Percentiles rank a stretch among this genome's conserved stretches.
Conservation (phyloP, 1,284 basidiomycete species). For the Phaffia rhodozyma region DNA sequence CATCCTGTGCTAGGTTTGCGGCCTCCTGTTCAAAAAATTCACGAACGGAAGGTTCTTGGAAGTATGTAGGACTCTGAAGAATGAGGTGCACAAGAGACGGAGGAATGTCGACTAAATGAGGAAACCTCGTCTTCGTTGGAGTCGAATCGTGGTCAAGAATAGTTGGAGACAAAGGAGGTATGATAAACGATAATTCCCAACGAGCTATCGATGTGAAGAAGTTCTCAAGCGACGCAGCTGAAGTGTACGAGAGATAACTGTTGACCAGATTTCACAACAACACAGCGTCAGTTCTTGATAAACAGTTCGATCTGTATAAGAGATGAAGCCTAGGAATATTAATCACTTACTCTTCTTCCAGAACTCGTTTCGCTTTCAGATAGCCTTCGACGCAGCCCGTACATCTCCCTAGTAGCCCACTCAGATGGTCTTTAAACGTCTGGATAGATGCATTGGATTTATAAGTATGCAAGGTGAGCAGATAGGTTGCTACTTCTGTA, state of each 20-base stretch:
- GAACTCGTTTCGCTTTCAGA: constrained; percentile 49
- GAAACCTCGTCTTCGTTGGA: background rate
- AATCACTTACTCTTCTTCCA: constrained; percentile 52
- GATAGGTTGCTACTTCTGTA: constrained; percentile 53
- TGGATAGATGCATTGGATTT: constrained; percentile 44
- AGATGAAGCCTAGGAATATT: background rate
- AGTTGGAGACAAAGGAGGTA: background rate
- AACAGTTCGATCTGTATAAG: background rate
- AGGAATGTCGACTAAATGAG: constrained; percentile 1
- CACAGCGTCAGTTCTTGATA: background rate
- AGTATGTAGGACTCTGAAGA: background rate
- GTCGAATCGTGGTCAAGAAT: background rate
- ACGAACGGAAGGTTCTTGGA: background rate
- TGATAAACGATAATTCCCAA: constrained; percentile 49
- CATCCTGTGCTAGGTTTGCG: background rate
- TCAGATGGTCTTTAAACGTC: constrained; percentile 51
- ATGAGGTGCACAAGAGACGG: constrained; percentile 14
- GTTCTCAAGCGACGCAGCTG: constrained; percentile 32
- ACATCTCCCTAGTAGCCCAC: constrained; percentile 49
- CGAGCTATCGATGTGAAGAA: constrained; percentile 56
- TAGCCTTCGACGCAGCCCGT: constrained; percentile 54
- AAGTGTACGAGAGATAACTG: constrained; percentile 35
- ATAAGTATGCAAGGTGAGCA: constrained; percentile 68
- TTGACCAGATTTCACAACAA: background rate
- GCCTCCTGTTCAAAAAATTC: background rate